Percentiles rank a stretch among this genome's conserved stretches.
Conservation (phyloP, 163 green algal species). For the Trebouxia gelatinosa region DNA sequence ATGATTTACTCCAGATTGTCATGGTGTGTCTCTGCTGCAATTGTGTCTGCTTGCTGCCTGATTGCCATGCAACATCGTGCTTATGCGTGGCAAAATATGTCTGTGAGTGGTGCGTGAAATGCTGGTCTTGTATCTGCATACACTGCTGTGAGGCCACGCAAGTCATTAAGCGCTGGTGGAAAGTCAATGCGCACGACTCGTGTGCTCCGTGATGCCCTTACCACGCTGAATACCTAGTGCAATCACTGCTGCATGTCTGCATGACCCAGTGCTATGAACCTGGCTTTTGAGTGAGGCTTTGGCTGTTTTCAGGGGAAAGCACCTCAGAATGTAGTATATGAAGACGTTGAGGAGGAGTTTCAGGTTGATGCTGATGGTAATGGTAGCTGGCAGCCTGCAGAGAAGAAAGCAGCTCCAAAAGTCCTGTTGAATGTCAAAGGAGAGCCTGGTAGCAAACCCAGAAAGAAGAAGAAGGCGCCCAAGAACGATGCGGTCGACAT, state of each 20-base stretch:
- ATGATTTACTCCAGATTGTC: conserved; percentile 65
- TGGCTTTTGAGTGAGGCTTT: background rate
- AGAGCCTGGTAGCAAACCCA: conserved; percentile 3
- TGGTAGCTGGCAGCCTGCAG: conserved; percentile 46
- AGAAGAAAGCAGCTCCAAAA: conserved; percentile 23
- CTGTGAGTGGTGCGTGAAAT: no score
- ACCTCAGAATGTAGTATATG: conserved; percentile 67
- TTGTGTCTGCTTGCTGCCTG: background rate
- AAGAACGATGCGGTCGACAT: background rate
- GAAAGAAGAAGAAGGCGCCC: conserved; percentile 7
- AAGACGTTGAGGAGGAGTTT: conserved; percentile 83
- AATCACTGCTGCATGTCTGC: no score
- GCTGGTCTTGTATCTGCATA: no score
- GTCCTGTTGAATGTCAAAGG: conserved; percentile 20
- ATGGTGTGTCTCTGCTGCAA: conserved; percentile 27
- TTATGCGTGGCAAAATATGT: no score
- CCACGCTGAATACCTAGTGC: no score
- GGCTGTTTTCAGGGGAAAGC: conserved; percentile 52
- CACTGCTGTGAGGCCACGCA: background rate
- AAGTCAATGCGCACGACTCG: background rate
- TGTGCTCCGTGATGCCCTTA: no score
- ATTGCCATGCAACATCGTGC: background rate
- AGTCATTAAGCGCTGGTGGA: background rate
- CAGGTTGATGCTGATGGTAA: conserved; percentile 51
- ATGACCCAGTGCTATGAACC: background rate